Base-by-base conservation (phyloP, 768 basidiomycete species). In the Suillus variegatus region DNA sequence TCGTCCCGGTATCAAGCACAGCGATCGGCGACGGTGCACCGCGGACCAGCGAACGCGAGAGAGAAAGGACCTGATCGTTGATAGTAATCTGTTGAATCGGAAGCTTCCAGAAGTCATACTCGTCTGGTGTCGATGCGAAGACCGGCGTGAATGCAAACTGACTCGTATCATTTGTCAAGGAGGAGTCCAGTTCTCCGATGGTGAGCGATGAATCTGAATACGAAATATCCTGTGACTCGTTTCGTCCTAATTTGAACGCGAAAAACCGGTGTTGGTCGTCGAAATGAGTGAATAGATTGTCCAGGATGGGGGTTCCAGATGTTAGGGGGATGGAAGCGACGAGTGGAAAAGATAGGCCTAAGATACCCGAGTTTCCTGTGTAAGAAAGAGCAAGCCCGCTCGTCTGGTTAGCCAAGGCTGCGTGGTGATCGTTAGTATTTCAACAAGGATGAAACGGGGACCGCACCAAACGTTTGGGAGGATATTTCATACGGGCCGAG, bases 1-100 rank as follows among this genome's bases (percentile, higher is more conserved):
- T 86, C 32, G 85, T 86, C 4, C 88, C 88, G 32, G 87, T 87
- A 70, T 90, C 89, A 35, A 89, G 79, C 32, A 91, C 83, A 4
- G 84, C 87, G 58, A 89, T 82, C 0, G 82, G 80, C 2, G 76
- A 68, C 14, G 74, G 57, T 28, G 83, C 77, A 22, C 79, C 80
- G 5, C 68, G 72, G 35, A 86, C 76, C 63, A 81, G 80, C 18
- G 87, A 86, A 18, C 71, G 64, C 2, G 85, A 82, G 20, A 87
- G 71, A 0, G 73, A 62, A 43, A 89, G 76, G 0, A 72, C 55
- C 28, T 73, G 71, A 8, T 77, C 76, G 64, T 86, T 79, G 70
- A 87, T 74, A 13, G 80, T 82, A 63, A 88, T 66, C 52, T 72
- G 72, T 22, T 74, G 76, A 51, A 86, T 72, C 0, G 85, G 82